Base-by-base conservation (phyloP, 768 basidiomycete genomes). In the Pleurotus cornucopiae region DNA sequence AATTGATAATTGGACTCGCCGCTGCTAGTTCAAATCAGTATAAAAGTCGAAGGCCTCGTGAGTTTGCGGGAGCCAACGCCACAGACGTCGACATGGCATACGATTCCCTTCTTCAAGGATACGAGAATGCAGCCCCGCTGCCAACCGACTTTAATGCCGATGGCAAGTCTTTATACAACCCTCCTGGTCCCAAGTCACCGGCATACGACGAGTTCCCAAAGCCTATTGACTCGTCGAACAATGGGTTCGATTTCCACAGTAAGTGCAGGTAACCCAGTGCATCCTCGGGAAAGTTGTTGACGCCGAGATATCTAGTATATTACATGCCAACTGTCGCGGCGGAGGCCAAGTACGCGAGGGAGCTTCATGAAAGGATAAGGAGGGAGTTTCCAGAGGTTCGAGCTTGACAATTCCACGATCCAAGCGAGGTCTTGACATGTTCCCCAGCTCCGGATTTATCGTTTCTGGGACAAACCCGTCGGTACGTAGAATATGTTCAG, bases 201-300 rank as follows among this genome's bases (percentile, higher is more conserved):
- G 75, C 78, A 0, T 88, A 88, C 60, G 70, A 79, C 7, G 59
- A 69, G 6, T 85, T 86, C 58, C 82, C 81, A 0, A 57, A 74
- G 6, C 85, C 83, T 5, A 82, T 88, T 55, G 68, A 71, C 46
- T 57, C 76, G 1, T 71, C 73, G 34, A 79, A 79, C 48, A 80
- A 85, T 47, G 86, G 82, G 0, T 88, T 89, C 60, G 87, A 89
- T 67, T 89, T 89, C 62, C 88, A 89, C 63, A 77, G 87, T 84
- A 57, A 69, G 30, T 34, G 7, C 30, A 34, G 84, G 64, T 20
- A 37, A n/a, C 5, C 47, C 23, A 51, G 16, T 6, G 18, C 43
- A 5, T 21, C 41, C 25, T 25, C n/a, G 34, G n/a, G 54, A 49
- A 18, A 25, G 30, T 53, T 21, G 21, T 23, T 20, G 37, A 56